Conservation (phyloP, 441 rosid genomes). For the Gossypium schwendimanii region DNA sequence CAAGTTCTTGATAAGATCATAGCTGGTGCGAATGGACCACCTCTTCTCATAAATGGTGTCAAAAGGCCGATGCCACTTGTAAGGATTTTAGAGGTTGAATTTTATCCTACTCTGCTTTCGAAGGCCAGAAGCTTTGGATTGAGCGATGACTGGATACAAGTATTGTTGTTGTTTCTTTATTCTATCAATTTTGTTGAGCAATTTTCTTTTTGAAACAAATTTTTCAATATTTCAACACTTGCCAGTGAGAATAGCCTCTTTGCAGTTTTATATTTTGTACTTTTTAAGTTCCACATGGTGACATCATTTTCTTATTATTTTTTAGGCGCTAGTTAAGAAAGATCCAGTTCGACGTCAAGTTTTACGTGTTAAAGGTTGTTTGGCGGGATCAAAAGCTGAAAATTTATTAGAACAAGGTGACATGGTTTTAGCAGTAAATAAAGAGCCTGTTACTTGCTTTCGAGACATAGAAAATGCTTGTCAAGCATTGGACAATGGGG, state of each 20-base stretch:
- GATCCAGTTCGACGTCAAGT: constrained; percentile 88
- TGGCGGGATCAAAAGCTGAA: constrained; percentile 94
- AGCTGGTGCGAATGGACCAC: constrained; percentile 60
- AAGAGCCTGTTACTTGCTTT: constrained; percentile 92
- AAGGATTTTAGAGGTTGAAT: constrained; percentile 83
- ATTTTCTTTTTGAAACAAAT: not conserved
- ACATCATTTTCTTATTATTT: constrained; percentile 1
- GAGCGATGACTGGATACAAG: constrained; percentile 87
- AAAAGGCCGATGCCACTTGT: constrained; percentile 86
- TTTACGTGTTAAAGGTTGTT: constrained; percentile 87
- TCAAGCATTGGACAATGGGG: constrained; percentile 54
- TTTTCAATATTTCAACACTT: not conserved
- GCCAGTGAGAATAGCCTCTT: not conserved
- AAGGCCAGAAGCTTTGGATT: constrained; percentile 91
- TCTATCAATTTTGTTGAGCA: not conserved
- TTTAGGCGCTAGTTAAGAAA: constrained; percentile 80
- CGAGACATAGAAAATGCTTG: constrained; percentile 86
- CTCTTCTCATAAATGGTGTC: constrained; percentile 81
- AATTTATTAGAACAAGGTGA: constrained; percentile 90
- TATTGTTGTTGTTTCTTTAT: constrained; percentile 22
- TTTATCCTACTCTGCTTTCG: constrained; percentile 82
- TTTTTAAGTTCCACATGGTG: not conserved
- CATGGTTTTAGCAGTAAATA: constrained; percentile 91
- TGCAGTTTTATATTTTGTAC: not conserved
- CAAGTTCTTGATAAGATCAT: constrained; percentile 73